Evolutionary conservation across 768 basidiomycete species (phyloP).

Genomic region (Xerocomus spinulosus): DNA sequence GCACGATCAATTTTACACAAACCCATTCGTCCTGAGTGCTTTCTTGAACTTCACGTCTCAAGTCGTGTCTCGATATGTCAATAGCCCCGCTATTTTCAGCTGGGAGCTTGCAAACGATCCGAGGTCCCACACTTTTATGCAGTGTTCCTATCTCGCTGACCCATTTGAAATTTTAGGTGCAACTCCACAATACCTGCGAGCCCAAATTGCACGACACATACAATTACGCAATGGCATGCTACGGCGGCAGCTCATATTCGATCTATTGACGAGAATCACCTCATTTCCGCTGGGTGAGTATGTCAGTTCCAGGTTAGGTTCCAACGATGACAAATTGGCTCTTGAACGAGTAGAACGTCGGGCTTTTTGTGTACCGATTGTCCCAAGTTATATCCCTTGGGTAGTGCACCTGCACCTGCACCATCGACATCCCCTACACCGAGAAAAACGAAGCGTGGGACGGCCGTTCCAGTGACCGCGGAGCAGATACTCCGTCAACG

Average conservation of each 20-base stretch:
- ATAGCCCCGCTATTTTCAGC: constrained; percentile 46
- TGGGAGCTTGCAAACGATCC: constrained; percentile 70
- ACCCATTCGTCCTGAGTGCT: constrained; percentile 42
- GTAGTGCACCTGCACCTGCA: constrained; percentile 29
- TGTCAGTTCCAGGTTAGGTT: neutral
- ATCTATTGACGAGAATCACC: constrained; percentile 55
- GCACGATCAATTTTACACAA: constrained; percentile 60
- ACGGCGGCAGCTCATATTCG: constrained; percentile 42
- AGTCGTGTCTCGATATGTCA: constrained; percentile 52
- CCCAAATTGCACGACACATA: constrained; percentile 42
- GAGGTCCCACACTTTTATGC: constrained; percentile 34
- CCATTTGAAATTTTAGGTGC: constrained; percentile 37
- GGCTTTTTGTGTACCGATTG: constrained; percentile 60
- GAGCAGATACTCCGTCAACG: constrained; percentile 45
- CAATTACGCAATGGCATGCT: constrained; percentile 55
- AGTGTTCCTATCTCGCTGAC: neutral
- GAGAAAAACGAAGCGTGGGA: constrained; percentile 35
- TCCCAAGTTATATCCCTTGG: constrained; percentile 47
- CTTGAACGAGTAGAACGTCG: constrained; percentile 35
- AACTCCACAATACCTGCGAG: constrained; percentile 48
- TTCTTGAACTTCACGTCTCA: constrained; percentile 57
- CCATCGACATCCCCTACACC: constrained; percentile 40
- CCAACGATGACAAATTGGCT: neutral
- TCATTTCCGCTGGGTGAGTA: constrained; percentile 57
- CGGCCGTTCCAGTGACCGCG: constrained; percentile 41